Evolutionary conservation across 768 basidiomycete species (phyloP), one percentile per base, ranked within the genome.

Genomic region (Boletus coccyginus): DNA sequence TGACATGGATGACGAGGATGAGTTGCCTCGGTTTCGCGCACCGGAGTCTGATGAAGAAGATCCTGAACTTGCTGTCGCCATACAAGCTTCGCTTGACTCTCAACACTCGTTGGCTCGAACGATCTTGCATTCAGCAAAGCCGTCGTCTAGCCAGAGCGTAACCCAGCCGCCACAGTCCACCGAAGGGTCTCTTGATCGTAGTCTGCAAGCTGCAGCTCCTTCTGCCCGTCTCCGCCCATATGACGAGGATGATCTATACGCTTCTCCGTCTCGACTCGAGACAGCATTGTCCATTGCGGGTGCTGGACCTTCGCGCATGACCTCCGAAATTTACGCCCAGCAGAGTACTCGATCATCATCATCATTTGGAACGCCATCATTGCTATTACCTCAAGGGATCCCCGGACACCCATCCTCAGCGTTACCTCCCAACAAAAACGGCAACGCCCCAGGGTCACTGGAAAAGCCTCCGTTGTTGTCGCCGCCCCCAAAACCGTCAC

Each of bases 241-340:
- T 31, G 58, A 67, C 14, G 77, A 77, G 35, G 78, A 81, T 9
- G 81, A 84, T 48, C 69, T 82, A 19, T 78, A 78, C 24, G 72
- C 78, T 33, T 78, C 79, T 3, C 84, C 80, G 1, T 77, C 78
- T 21, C 77, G 85, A 19, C 71, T 90, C n/a, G 85, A 85, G 62
- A 87, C 86, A 2, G 84, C 80, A 1, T 69, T 90, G 31, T 79
- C 87, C 11, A 83, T 90, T 42, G 89, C 82, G 17, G 85, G 85
- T 50, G 78, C 86, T 9, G 77, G 78, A 7, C 75, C 77, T 14
- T 68, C 70, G 11, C 69, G 61, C 45, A 64, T 39, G 31, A 29
- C 55, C 11, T 52, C 66, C 1, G 60, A 60, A 41, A 52, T 27
- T 32, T 54, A 56, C 44, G 19, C 50, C 24, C 60, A 56, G 36